phyloP scores from a whole-genome alignment of 2,329 filamentous ascomycete genomes.

The Colletotrichum sp. region DNA sequence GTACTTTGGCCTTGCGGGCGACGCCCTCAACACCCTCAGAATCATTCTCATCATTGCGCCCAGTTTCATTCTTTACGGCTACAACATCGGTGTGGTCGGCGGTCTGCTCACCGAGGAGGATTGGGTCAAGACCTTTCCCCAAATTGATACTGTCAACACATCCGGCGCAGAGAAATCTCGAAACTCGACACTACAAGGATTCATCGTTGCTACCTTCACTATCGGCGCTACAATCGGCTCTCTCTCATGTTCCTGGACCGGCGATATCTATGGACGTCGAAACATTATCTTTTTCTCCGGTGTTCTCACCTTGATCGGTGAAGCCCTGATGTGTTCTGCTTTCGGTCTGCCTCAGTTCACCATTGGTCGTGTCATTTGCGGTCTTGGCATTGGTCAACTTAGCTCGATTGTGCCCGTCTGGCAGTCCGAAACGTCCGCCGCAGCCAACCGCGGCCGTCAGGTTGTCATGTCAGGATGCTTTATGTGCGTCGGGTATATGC shows the following conservation, averaged over 20 bases:
- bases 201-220: conserved; percentile 39
- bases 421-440: conserved; percentile 41
- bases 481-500: conserved; percentile 27
- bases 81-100: conserved; percentile 44
- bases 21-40: conserved; percentile 38
- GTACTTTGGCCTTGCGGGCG: conserved; percentile 38
- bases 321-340: conserved; percentile 50
- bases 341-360: conserved; percentile 54
- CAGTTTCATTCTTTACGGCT: conserved; percentile 45
- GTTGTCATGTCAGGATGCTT: conserved; percentile 37
- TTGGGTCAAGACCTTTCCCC: conserved; percentile 40
- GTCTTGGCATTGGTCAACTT: conserved; percentile 46
- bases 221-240: conserved; percentile 41
- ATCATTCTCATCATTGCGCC: conserved; percentile 48
- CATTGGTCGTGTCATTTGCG: conserved; percentile 54
- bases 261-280: conserved; percentile 55
- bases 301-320: conserved; percentile 53
- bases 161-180: conserved; percentile 29
- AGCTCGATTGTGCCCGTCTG: conserved; percentile 46
- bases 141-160: conserved; percentile 41
- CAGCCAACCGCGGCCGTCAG: conserved; percentile 45
- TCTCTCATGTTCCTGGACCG: conserved; percentile 38
- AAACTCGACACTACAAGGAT: conserved; percentile 41
- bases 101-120: conserved; percentile 36
- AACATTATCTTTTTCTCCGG: conserved; percentile 54